These are phyloP conservation scores for Fusarium hostae DNA, from an alignment of 2,329 filamentous ascomycete genomes.

Conservation along the genomic window DNA sequence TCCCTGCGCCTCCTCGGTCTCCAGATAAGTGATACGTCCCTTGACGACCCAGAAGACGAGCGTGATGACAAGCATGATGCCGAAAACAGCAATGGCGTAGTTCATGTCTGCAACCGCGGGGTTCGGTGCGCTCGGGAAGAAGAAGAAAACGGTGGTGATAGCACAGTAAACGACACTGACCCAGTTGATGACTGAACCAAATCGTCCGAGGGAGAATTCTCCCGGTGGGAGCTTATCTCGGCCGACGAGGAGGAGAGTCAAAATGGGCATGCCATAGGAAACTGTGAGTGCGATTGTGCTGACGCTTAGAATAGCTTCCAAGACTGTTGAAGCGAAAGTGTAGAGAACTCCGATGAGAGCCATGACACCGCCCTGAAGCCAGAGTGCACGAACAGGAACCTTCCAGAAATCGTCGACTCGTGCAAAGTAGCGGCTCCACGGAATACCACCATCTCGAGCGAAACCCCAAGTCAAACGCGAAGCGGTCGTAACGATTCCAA, in stretches of 20 bases:
- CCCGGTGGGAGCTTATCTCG: conserved; percentile 62
- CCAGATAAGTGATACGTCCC: conserved; percentile 53
- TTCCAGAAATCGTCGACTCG: conserved; percentile 59
- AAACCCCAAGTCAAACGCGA: conserved; percentile 66
- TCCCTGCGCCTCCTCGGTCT: conserved; percentile 44
- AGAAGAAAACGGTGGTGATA: conserved; percentile 65
- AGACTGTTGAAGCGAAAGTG: conserved; percentile 63
- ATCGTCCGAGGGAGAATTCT: conserved; percentile 57
- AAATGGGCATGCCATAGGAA: conserved; percentile 61
- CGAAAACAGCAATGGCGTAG: conserved; percentile 67
- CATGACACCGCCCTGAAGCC: conserved; percentile 59
- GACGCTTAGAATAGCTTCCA: conserved; percentile 64
- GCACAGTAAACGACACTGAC: conserved; percentile 62
- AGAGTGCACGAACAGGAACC: conserved; percentile 63
- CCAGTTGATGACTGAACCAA: conserved; percentile 59
- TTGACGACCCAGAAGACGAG: conserved; percentile 62
- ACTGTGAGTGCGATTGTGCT: conserved; percentile 67
- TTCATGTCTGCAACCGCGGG: conserved; percentile 64
- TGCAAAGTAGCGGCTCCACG: conserved; percentile 58
- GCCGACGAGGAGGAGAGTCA: conserved; percentile 59
- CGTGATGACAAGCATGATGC: conserved; percentile 63
- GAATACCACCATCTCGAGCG: conserved; percentile 63
- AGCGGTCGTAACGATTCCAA: conserved; percentile 62
- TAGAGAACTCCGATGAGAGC: conserved; percentile 64
- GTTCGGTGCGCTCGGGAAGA: conserved; percentile 60